Conservation (phyloP, 1,284 basidiomycete species). For the Malassezia brasiliensis region DNA sequence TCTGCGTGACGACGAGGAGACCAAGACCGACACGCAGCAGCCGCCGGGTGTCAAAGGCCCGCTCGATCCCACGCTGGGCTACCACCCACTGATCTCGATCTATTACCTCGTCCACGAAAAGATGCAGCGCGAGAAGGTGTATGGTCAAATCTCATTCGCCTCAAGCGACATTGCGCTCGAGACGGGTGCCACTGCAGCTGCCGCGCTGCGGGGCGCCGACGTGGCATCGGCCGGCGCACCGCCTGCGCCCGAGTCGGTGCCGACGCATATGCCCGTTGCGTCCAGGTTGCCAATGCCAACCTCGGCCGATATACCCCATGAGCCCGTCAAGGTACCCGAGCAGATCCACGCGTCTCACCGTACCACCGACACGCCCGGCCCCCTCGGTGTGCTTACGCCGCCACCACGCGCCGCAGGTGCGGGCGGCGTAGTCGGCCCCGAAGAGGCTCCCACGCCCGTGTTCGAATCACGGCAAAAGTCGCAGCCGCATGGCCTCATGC, state of each 20-base stretch:
- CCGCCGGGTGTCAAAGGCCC: constrained; percentile 40
- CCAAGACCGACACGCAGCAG: background rate
- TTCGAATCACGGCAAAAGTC: constrained; percentile 47
- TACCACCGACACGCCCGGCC: constrained; percentile 22
- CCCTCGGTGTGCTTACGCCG: constrained; percentile 9
- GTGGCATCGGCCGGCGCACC: constrained; percentile 3
- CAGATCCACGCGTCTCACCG: constrained; percentile 34
- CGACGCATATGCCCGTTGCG: background rate
- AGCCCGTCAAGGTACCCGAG: constrained; percentile 39
- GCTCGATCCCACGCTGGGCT: constrained; percentile 77
- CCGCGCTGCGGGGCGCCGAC: constrained; percentile 10
- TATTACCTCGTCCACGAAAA: constrained; percentile 93
- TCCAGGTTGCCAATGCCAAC: constrained; percentile 34
- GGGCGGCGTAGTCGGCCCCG: constrained; percentile 13
- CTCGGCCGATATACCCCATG: constrained; percentile 45
- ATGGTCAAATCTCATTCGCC: constrained; percentile 86
- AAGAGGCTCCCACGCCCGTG: constrained; percentile 34
- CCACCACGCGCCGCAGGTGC: constrained; percentile 16
- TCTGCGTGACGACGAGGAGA: constrained; percentile 14
- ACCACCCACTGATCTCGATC: constrained; percentile 88
- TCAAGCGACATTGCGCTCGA: constrained; percentile 64
- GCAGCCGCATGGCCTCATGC: constrained; percentile 36
- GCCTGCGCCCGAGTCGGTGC: constrained; percentile 7
- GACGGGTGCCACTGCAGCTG: constrained; percentile 18
- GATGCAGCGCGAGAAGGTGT: constrained; percentile 82